These are phyloP conservation scores for Nicotiana rustica DNA, from an alignment of 305 asterid genomes.

Conservation along the genomic window DNA sequence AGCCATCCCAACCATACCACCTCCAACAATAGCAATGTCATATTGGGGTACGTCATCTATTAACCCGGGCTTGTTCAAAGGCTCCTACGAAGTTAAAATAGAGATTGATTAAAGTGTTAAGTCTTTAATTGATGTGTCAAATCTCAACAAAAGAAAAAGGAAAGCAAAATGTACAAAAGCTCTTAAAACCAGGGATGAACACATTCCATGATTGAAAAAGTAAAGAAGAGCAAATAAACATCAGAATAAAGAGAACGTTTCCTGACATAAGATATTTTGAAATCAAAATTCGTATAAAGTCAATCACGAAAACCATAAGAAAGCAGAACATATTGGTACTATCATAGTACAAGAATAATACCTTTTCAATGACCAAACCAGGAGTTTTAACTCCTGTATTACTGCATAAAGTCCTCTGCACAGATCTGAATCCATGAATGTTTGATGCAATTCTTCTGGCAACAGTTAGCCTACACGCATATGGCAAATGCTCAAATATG, in stretches of 20 bases:
- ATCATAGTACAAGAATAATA: not conserved
- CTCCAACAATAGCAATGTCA: conserved; percentile 98
- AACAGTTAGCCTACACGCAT: conserved; percentile 41
- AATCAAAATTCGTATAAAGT: not conserved
- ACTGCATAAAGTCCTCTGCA: conserved; percentile 59
- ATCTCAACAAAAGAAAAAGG: not conserved
- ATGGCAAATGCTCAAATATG: not conserved
- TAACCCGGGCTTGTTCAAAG: conserved; percentile 42
- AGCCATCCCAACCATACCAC: conserved; percentile 99
- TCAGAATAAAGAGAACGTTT: not conserved
- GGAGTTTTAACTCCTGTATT: conserved; percentile 53
- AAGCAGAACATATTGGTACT: not conserved
- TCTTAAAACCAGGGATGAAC: not conserved
- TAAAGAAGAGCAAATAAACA: not conserved
- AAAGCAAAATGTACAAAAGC: not conserved
- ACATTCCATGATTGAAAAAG: not conserved
- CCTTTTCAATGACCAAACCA: conserved; percentile 48
- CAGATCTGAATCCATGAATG: conserved; percentile 49
- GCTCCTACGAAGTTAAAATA: conserved; percentile 47
- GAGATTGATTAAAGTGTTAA: not conserved
- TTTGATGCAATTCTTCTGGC: conserved; percentile 52
- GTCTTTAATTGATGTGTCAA: not conserved
- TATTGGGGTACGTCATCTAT: conserved; percentile 56
- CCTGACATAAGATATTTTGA: not conserved
- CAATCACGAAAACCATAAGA: not conserved